phyloP scores from a whole-genome alignment of 2,329 filamentous ascomycete genomes.

The Beauveria bassiana region DNA sequence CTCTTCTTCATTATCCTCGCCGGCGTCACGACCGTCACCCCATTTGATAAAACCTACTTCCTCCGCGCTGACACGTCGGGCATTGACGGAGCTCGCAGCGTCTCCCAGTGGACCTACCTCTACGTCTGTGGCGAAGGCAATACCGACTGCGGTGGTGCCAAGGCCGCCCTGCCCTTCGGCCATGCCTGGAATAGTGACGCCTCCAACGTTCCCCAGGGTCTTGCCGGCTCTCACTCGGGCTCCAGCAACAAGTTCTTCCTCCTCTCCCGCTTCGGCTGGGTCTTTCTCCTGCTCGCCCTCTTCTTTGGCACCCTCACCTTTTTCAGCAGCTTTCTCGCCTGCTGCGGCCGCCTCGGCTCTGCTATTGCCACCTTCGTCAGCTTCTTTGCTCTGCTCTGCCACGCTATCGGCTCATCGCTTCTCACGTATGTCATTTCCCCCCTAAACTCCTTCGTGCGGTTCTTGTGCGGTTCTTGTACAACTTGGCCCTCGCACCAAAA shows the following conservation, averaged over 20 bases:
- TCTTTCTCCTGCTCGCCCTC: constrained; percentile 78
- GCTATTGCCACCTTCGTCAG: constrained; percentile 55
- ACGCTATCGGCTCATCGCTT: constrained; percentile 56
- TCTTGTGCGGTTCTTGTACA: constrained; percentile 15
- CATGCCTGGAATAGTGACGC: constrained; percentile 54
- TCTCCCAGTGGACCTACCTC: constrained; percentile 87
- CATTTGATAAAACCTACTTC: constrained; percentile 74
- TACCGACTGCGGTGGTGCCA: constrained; percentile 54
- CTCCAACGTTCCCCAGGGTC: constrained; percentile 32
- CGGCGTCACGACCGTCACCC: constrained; percentile 40
- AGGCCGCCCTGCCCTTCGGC: constrained; percentile 61
- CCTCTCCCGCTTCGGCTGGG: constrained; percentile 87
- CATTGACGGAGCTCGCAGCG: constrained; percentile 59
- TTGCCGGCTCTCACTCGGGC: constrained; percentile 45
- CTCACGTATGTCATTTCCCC: constrained; percentile 57
- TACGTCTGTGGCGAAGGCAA: constrained; percentile 64
- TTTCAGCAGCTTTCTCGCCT: constrained; percentile 59
- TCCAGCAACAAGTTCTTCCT: constrained; percentile 63
- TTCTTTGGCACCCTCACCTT: constrained; percentile 67
- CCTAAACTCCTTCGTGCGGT: background rate
- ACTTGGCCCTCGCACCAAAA: background rate
- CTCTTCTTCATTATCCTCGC: constrained; percentile 54
- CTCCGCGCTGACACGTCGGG: constrained; percentile 68
- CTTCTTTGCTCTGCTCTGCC: constrained; percentile 58
- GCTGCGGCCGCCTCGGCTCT: constrained; percentile 63